A percentile compares a stretch with the other conserved stretches of the same genome.
These are phyloP conservation scores for Yamadazyma atlantica DNA, from an alignment of 1,139 yeast species.

Conservation along the genomic window DNA sequence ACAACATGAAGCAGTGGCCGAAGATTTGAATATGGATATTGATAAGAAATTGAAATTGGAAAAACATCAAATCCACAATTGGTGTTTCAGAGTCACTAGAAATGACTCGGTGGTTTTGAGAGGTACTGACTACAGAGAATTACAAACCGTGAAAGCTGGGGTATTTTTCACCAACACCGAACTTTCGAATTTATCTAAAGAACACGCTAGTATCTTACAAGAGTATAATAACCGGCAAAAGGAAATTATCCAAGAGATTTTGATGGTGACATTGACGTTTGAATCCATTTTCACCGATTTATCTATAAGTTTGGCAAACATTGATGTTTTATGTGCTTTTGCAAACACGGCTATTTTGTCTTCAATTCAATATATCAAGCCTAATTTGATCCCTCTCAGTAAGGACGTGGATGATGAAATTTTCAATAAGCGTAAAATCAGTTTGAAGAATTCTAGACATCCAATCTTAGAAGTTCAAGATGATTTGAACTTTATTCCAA, in stretches of 20 bases:
- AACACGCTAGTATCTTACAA: conserved; percentile 56
- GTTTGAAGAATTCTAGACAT: conserved; percentile 76
- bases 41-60: conserved; percentile 89
- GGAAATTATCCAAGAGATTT: conserved; percentile 77
- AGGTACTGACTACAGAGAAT: conserved; percentile 65
- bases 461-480: conserved; percentile 94
- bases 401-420: conserved; percentile 23
- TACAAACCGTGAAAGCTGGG: conserved; percentile 93
- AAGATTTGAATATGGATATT: conserved; percentile 74
- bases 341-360: conserved; percentile 86
- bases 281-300: conserved; percentile 72
- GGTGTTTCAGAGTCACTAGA: conserved; percentile 92
- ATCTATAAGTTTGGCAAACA: conserved; percentile 61
- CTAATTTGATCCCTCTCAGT: conserved; percentile 54
- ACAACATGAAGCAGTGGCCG: conserved; percentile 65
- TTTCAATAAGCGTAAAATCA: conserved; percentile 48
- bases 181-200: conserved; percentile 58
- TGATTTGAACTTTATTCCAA: conserved; percentile 81
- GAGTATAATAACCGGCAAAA: conserved; percentile 76
- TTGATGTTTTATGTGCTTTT: conserved; percentile 83
- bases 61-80: conserved; percentile 82
- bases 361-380: conserved; percentile 77
- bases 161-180: conserved; percentile 79
- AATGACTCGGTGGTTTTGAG: conserved; percentile 82
- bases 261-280: conserved; percentile 77